Conservation (phyloP, 495 filamentous ascomycete species). For the Parachaetomium inaequale region DNA sequence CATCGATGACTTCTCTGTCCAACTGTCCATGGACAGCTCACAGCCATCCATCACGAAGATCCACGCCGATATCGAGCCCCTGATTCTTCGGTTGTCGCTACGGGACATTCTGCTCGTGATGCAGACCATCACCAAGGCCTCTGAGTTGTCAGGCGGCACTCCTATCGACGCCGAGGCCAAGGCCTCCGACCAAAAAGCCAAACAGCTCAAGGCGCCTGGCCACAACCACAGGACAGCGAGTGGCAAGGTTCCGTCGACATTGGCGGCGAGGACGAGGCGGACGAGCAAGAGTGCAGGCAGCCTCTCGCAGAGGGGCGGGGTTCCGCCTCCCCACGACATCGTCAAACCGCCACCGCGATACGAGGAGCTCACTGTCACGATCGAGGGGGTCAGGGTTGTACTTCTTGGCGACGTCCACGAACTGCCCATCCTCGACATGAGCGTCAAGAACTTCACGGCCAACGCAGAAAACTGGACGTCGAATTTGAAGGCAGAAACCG, state of each 20-base stretch:
- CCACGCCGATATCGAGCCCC: slow-evolving; percentile 80
- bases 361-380: slow-evolving; percentile 77
- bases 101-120: slow-evolving; percentile 91
- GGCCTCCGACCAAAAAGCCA: slow-evolving; percentile 55
- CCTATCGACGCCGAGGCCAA: slow-evolving; percentile 37
- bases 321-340: slow-evolving; percentile 32
- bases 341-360: slow-evolving; percentile 41
- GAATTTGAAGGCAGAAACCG: slow-evolving; percentile 80
- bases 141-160: slow-evolving; percentile 69
- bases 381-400: slow-evolving; percentile 88
- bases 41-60: slow-evolving; percentile 71
- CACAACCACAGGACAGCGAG: slow-evolving; percentile 63
- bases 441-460: slow-evolving; percentile 82
- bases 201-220: slow-evolving; percentile 56
- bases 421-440: slow-evolving; percentile 88
- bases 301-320: slow-evolving; percentile 14
- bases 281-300: slow-evolving; percentile 24
- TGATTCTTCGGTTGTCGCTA: slow-evolving; percentile 88
- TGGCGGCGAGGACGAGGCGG: slow-evolving; percentile 38
- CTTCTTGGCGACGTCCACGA: slow-evolving; percentile 95
- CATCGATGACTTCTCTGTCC: slow-evolving; percentile 90
- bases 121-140: slow-evolving; percentile 89
- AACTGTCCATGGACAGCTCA: slow-evolving; percentile 81
- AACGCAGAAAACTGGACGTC: slow-evolving; percentile 87
- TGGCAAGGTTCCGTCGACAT: slow-evolving; percentile 60